Evolutionary conservation across 441 rosid species (phyloP).

Genomic region (California macrophylla): DNA sequence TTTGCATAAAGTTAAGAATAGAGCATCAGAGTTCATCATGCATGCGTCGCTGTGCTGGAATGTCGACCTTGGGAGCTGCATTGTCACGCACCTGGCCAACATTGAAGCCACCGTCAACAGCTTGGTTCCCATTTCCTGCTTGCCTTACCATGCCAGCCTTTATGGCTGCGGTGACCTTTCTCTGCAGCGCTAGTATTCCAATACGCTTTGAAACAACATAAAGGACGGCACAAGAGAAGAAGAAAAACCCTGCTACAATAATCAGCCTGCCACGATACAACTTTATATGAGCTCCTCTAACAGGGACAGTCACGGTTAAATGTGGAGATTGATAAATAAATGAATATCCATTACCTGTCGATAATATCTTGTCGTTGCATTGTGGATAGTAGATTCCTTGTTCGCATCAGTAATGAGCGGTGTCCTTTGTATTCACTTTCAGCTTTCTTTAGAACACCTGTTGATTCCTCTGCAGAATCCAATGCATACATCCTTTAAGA

Average conservation of each 20-base stretch:
- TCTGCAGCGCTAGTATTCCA: slow-evolving; percentile 61
- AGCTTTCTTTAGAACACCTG: slow-evolving; percentile 65
- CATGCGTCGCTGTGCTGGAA: slow-evolving; percentile 36
- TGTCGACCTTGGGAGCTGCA: slow-evolving; percentile 30
- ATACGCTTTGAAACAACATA: slow-evolving; percentile 79
- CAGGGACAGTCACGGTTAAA: too few relatives aligned
- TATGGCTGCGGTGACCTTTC: slow-evolving; percentile 63
- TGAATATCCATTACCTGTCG: slow-evolving; percentile 38
- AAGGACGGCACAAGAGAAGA: slow-evolving; percentile 62
- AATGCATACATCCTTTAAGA: not conserved
- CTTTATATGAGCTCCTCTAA: slow-evolving; percentile 14
- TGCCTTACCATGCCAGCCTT: slow-evolving; percentile 56
- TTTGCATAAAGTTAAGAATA: not conserved
- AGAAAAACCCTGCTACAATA: slow-evolving; percentile 44
- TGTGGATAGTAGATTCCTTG: slow-evolving; percentile 79
- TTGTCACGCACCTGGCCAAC: slow-evolving; percentile 28
- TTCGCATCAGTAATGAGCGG: slow-evolving; percentile 62
- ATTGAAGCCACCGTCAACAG: slow-evolving; percentile 31
- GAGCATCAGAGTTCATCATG: slow-evolving; percentile 59
- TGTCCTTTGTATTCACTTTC: slow-evolving; percentile 95
- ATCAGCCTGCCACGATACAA: slow-evolving; percentile 42
- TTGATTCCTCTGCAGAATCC: slow-evolving; percentile 60
- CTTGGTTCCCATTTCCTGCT: slow-evolving; percentile 30
- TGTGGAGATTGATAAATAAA: not conserved
- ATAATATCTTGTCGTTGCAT: slow-evolving; percentile 86